These are phyloP conservation scores for Phaeoacremonium minimum DNA, from an alignment of 2,329 filamentous ascomycete genomes.

Conservation along the genomic window DNA sequence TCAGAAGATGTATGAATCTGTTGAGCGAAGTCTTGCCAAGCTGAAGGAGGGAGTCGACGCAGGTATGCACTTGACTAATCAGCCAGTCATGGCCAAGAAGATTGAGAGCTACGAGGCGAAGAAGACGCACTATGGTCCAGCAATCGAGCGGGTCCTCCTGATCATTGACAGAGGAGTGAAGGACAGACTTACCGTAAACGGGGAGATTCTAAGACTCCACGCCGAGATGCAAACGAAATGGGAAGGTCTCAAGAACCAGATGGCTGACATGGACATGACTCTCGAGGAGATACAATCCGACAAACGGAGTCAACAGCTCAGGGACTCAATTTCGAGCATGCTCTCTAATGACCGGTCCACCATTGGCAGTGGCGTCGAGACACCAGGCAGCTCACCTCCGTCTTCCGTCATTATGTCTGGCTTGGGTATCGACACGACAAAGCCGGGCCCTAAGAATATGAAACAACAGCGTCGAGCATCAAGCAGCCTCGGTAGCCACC, in stretches of 20 bases:
- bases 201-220: constrained; percentile 84
- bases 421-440: constrained; percentile 30
- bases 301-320: constrained; percentile 66
- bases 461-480: constrained; percentile 47
- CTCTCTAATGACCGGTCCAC: constrained; percentile 77
- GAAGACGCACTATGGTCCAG: constrained; percentile 88
- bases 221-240: constrained; percentile 82
- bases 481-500: constrained; percentile 35
- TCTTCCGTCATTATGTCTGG: constrained; percentile 58
- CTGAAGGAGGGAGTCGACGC: constrained; percentile 75
- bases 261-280: constrained; percentile 69
- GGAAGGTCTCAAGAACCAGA: constrained; percentile 70
- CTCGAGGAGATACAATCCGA: constrained; percentile 69
- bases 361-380: constrained; percentile 64
- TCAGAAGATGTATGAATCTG: constrained; percentile 94
- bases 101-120: constrained; percentile 93
- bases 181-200: constrained; percentile 93
- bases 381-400: constrained; percentile 63
- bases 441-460: constrained; percentile 22
- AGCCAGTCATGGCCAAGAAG: constrained; percentile 69
- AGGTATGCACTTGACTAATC: constrained; percentile 69
- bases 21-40: constrained; percentile 81
- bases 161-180: constrained; percentile 96
- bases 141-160: constrained; percentile 83
- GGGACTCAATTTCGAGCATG: constrained; percentile 91